Evolutionary conservation across 192 early-diverging fungal genomes (phyloP), one percentile per base, ranked within the genome.

Genomic region (Umbelopsis ramanniana): DNA sequence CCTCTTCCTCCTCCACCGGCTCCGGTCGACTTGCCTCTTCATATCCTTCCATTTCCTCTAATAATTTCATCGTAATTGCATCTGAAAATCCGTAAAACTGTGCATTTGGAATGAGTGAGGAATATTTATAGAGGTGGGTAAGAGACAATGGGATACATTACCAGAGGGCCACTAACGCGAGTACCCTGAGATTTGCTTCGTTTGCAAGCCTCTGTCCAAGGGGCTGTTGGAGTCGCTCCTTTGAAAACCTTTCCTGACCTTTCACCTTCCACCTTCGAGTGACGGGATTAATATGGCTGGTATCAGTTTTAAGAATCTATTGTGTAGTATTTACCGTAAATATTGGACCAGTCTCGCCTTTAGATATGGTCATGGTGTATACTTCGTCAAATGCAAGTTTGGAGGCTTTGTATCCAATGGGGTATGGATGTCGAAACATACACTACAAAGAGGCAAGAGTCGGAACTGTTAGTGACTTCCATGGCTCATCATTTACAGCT

Each of bases 71-170:
- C 0, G 83, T 84, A 19, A 86, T 79, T 11, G 83, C 79, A 38
- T 87, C 86, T 12, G 86, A 87, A 46, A 87, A 87, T 5, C 86
- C 86, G 76, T 79, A 85, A 60, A 85, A 87, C 79, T 81, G 54
- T 45, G 1, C 45, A 17, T 37, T 8, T 48, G 54, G 46, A 4
- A 46, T 48, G 38, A 70, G 33, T 26, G 19, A 11, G 22, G 21
- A 47, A 15, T 24, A 17, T 37, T 47, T 19, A 23, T 46, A 37
- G 2, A 2, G 17, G 52, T 1, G 24, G 7, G 19, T 11, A 23
- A 22, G 2, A 24, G 6, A 67, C 67, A 43, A 1, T 43, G 3
- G 29, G 40, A 11, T 43, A 43, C 40, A 43, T 76, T 77, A 81
- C 79, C 63, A 87, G 57, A 0, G 86, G 86, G 14, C 86, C 86